Evolutionary conservation across 306 rosid genomes (phyloP), one percentile per base, ranked within the genome.

Genomic region (Cicer yamashitae): DNA sequence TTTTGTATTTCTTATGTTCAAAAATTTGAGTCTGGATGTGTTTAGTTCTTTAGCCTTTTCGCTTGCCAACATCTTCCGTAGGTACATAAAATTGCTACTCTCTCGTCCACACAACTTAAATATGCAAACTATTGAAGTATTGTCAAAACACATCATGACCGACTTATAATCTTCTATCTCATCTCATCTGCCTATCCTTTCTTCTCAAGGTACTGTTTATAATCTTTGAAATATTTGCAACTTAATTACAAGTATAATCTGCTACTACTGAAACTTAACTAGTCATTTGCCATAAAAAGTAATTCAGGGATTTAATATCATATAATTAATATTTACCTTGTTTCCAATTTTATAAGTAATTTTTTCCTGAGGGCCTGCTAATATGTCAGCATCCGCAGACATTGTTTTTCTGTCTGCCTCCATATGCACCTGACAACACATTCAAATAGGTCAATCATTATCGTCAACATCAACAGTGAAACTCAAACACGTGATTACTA

Each of bases 401-500:
- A 84, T 82, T 14, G 90, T 91, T 85, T 92, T 90, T 83, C 93
- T 87, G 65, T 92, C 97, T 64, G 87, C 89, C 76, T 94, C 99
- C 93, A 94, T 94, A 85, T 94, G 97, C 79, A 94, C 99, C 99
- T 94, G 85, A 82, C 51, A 46, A 71, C 76, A 71, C 39, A 50
- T n/a, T 61, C 39, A 51, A 73, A 73, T 64, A 67, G 59, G 70
- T 84, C 62, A 84, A 70, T 61, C 82, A 73, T 58, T 70, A 63
- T 71, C 68, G 76, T 58, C 67, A 68, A 76, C 7, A 38, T 20
- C 76, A 74, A 56, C 13, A 59, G 52, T 17, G 81, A 46, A 83
- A 74, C 39, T 80, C 77, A 71, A 37, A 72, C 47, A 34, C 44
- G 41, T 62, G 41, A 52, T 64, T 53, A n/a, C 67, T 52, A 54